phyloP scores from a whole-genome alignment of 495 filamentous ascomycete genomes.

The Letharia columbiana region DNA sequence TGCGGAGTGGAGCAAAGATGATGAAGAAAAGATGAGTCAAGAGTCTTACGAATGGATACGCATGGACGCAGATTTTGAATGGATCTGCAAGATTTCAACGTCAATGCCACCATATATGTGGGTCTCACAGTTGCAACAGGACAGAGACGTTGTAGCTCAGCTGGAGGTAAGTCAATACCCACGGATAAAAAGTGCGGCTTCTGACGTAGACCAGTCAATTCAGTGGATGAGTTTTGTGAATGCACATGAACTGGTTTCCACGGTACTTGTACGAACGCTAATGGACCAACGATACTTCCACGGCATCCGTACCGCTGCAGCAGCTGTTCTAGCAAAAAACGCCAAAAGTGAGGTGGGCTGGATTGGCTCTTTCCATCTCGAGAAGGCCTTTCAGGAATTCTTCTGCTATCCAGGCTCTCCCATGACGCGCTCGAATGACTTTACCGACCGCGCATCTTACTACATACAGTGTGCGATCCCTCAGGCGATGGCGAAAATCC shows the following conservation, averaged over 20 bases:
- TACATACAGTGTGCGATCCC: slow-evolving; percentile 73
- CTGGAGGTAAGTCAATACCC: slow-evolving; percentile 52
- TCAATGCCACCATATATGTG: slow-evolving; percentile 93
- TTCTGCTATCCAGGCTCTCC: slow-evolving; percentile 66
- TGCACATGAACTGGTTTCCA: slow-evolving; percentile 67
- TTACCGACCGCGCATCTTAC: slow-evolving; percentile 73
- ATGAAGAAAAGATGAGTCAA: slow-evolving; percentile 81
- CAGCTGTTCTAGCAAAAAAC: slow-evolving; percentile 62
- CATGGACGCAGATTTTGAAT: slow-evolving; percentile 97
- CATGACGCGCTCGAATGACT: slow-evolving; percentile 82
- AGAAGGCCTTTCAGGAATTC: slow-evolving; percentile 73
- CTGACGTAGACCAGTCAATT: slow-evolving; percentile 40
- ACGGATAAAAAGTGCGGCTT: not conserved
- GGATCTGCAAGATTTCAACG: slow-evolving; percentile 74
- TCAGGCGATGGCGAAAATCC: slow-evolving; percentile 65
- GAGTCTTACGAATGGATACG: slow-evolving; percentile 99
- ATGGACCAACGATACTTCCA: slow-evolving; percentile 92
- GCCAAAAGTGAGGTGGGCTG: slow-evolving; percentile 60
- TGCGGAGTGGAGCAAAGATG: slow-evolving; percentile 76
- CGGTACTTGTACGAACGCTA: slow-evolving; percentile 75
- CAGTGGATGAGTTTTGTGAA: slow-evolving; percentile 51
- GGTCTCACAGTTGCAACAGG: slow-evolving; percentile 91
- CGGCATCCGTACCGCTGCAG: slow-evolving; percentile 78
- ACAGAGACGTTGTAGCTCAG: slow-evolving; percentile 92
- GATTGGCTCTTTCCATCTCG: slow-evolving; percentile 76